Percentiles rank a stretch among this genome's conserved stretches.
These are phyloP conservation scores for Giardia muris DNA, from an alignment of 208 protist genomes.

Conservation along the genomic window DNA sequence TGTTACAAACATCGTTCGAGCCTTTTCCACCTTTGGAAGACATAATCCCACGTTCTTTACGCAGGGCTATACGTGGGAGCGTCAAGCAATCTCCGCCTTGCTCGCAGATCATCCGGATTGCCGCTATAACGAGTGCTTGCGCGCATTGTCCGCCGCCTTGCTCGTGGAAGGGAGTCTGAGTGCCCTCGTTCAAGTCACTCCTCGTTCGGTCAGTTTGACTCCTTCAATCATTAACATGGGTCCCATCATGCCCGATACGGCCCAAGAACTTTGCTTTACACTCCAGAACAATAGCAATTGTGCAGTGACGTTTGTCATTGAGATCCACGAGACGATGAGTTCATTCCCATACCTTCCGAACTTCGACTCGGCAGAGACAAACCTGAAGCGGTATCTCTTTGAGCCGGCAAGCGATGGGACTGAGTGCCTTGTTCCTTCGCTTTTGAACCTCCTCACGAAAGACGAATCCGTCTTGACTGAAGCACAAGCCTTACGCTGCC, in stretches of 20 bases:
- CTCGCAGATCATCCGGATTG: no score
- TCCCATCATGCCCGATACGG: neutral
- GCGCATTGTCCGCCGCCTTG: neutral
- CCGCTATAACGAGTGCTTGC: neutral
- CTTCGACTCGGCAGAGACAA: neutral
- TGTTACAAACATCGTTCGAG: neutral
- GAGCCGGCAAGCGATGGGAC: neutral
- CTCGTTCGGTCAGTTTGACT: neutral
- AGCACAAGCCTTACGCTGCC: neutral
- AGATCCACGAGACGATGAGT: slow-evolving; percentile 23
- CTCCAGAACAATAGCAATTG: slow-evolving; percentile 1
- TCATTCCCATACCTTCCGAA: neutral
- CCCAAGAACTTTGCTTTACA: neutral
- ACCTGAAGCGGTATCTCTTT: neutral
- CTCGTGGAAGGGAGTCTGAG: neutral
- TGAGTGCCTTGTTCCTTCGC: slow-evolving; percentile 7
- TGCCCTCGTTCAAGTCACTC: neutral
- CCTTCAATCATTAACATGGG: neutral
- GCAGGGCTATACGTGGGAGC: neutral
- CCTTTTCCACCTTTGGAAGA: neutral
- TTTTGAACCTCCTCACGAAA: neutral
- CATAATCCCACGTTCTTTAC: neutral
- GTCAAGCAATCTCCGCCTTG: neutral
- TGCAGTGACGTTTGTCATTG: neutral
- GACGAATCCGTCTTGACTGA: neutral